Evolutionary conservation across 1,284 basidiomycete species (phyloP).

Genomic region (Meripilus lineatus): DNA sequence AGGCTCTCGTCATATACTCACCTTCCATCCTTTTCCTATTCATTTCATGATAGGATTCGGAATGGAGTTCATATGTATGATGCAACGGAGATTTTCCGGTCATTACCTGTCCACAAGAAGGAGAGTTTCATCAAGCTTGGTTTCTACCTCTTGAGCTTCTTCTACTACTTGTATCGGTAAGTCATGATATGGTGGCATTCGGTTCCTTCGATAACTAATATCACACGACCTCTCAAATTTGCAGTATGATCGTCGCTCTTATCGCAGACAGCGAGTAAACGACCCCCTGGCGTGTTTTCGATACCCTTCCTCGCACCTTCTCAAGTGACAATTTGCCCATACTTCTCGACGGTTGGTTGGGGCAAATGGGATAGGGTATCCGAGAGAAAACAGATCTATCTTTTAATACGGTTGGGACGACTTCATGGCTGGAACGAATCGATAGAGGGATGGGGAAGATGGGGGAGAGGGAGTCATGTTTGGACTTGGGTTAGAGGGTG

Average conservation of each 20-base stretch:
- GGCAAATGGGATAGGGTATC: too few relatives aligned
- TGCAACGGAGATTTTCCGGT: conserved; percentile 98
- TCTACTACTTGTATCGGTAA: conserved; percentile 94
- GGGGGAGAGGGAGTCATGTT: neutral
- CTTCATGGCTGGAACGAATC: too few relatives aligned
- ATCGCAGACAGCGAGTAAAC: conserved; percentile 72
- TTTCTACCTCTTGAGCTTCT: conserved; percentile 92
- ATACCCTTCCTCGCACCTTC: neutral
- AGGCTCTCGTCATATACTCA: conserved; percentile 4
- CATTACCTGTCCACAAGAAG: conserved; percentile 92
- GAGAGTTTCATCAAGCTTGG: conserved; percentile 96
- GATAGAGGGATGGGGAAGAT: neutral
- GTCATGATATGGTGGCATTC: conserved; percentile 25
- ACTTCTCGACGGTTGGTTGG: too few relatives aligned
- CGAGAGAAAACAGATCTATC: too few relatives aligned
- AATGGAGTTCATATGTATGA: conserved; percentile 98
- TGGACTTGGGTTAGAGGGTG: neutral
- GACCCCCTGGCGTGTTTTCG: conserved; percentile 1
- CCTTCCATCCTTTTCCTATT: neutral
- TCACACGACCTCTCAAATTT: conserved; percentile 2
- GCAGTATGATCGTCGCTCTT: conserved; percentile 83
- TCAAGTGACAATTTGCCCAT: neutral
- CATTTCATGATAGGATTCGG: conserved; percentile 65
- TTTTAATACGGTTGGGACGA: too few relatives aligned
- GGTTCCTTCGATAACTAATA: conserved; percentile 4